Evolutionary conservation across 1,139 yeast species (phyloP).

Genomic region (Hemisphaericaspora xylanilytica): DNA sequence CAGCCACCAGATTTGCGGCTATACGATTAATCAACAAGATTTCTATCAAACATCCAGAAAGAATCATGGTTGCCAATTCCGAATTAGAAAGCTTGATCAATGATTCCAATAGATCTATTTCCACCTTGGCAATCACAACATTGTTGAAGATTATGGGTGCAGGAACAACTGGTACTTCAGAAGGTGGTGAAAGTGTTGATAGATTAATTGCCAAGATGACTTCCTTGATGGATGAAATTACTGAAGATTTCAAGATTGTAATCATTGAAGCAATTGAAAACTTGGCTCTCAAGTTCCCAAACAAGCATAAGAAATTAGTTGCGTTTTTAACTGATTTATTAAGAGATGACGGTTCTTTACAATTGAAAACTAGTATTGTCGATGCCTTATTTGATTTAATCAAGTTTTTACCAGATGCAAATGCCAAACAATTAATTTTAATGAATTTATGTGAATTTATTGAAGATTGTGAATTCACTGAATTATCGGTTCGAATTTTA

Average conservation of each 20-base stretch:
- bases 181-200: constrained; percentile 70
- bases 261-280: constrained; percentile 94
- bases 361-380: constrained; percentile 81
- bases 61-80: constrained; percentile 63
- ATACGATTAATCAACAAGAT: constrained; percentile 84
- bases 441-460: constrained; percentile 93
- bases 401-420: constrained; percentile 71
- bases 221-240: constrained; percentile 86
- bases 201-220: constrained; percentile 84
- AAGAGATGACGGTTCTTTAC: constrained; percentile 87
- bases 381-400: constrained; percentile 90
- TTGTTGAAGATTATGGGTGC: constrained; percentile 92
- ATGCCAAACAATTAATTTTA: constrained; percentile 78
- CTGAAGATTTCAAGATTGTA: constrained; percentile 93
- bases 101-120: constrained; percentile 85
- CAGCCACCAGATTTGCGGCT: constrained; percentile 89
- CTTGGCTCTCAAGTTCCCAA: constrained; percentile 88
- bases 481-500: constrained; percentile 84
- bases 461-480: constrained; percentile 97
- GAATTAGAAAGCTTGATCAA: constrained; percentile 86
- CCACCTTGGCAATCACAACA: constrained; percentile 99
- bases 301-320: constrained; percentile 81
- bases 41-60: constrained; percentile 79
- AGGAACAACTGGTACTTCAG: constrained; percentile 34
- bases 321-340: constrained; percentile 79